Evolutionary conservation across 306 rosid genomes (phyloP), one percentile per base, ranked within the genome.

Genomic region (Calophaca sinica): DNA sequence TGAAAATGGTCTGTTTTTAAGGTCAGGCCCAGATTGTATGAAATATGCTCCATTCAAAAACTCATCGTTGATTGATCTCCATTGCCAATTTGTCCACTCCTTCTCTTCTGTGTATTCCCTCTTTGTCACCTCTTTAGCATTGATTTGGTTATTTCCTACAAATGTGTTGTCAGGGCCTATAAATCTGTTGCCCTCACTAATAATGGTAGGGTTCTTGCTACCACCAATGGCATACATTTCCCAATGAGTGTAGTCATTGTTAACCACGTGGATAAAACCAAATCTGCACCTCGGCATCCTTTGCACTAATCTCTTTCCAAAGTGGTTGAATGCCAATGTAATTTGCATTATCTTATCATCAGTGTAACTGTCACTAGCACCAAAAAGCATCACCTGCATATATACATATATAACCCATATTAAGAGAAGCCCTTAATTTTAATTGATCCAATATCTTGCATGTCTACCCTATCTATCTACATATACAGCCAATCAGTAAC

Each of bases 201-300:
- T 79, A 12, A 93, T 76, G 52, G 96, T 93, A 28, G 98, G 96
- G 49, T 83, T 68, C 68, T 50, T 26, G 85, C 86, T 91, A 11
- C 97, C 96, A 4, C 98, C 98, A 12, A 93, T 89, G 82, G 98
- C 98, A 26, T 93, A 93, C 98, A 89, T 90, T 42, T 80, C 76
- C 97, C 97, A 93, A 8, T 88, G 96, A 41, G 89, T 89, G 83
- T 90, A 93, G 80, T 86, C 93, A 44, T 93, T 91, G 81, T 93
- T 93, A 10, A 93, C 88, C 0, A 81, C 76, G 28, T 93, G 97
- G 74, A 91, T 3, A 62, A 91, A 93, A 32, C 97, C 98, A 72
- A 63, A 82, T 74, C 96, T 77, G 46, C 72, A 57, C 70, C 97
- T 89, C 0, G 98, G 96, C 93, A 93, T 91, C 75, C 98, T 84